These are phyloP conservation scores for Penicillium palitans DNA, from an alignment of 2,329 filamentous ascomycete genomes.

Conservation along the genomic window DNA sequence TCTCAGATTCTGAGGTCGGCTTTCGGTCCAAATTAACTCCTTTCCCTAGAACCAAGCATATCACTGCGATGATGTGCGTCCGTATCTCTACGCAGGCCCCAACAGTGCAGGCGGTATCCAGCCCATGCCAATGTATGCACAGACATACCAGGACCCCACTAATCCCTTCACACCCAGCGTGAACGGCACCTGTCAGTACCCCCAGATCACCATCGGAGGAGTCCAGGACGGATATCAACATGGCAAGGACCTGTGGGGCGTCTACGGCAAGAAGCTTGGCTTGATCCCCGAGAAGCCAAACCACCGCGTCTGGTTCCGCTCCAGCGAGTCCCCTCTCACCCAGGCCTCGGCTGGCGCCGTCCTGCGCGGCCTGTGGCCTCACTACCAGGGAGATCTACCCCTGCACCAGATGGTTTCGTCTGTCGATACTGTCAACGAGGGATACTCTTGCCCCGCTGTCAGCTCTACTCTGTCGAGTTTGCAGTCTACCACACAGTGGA, in stretches of 20 bases:
- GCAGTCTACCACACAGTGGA: constrained; percentile 36
- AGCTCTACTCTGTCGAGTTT: constrained; percentile 26
- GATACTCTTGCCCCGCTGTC: constrained; percentile 35
- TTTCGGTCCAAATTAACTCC: background rate
- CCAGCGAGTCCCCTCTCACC: constrained; percentile 38
- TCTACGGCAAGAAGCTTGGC: constrained; percentile 37
- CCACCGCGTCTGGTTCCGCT: constrained; percentile 38
- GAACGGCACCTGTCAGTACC: constrained; percentile 41
- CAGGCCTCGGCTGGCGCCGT: constrained; percentile 41
- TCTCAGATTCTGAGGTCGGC: background rate
- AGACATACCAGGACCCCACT: constrained; percentile 38
- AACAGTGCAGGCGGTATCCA: constrained; percentile 15
- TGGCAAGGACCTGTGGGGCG: constrained; percentile 35
- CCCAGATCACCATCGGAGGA: constrained; percentile 43
- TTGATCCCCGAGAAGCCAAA: constrained; percentile 35
- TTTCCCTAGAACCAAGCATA: constrained; percentile 37
- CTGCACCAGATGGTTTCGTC: constrained; percentile 40
- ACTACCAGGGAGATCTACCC: constrained; percentile 33
- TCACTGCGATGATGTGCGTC: constrained; percentile 39
- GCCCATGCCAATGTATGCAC: constrained; percentile 37
- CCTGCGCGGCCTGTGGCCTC: constrained; percentile 41
- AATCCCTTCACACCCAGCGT: constrained; percentile 39
- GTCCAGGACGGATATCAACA: constrained; percentile 42
- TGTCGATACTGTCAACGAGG: constrained; percentile 40
- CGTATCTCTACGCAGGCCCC: constrained; percentile 39